Evolutionary conservation across 768 basidiomycete species (phyloP).

Genomic region (Russula olivacea): DNA sequence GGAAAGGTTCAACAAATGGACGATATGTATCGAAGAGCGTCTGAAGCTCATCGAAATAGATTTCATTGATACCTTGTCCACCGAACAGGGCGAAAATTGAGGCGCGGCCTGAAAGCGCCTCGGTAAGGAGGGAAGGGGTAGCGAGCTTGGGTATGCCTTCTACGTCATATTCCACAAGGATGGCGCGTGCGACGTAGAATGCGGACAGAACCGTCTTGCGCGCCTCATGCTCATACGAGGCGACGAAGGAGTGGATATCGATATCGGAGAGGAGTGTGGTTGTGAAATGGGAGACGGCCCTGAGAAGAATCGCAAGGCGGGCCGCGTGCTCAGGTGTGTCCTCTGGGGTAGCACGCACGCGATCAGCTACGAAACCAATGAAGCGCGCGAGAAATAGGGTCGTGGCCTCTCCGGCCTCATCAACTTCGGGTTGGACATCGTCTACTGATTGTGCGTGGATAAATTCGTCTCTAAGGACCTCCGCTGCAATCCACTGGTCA

Average conservation of each 20-base stretch:
- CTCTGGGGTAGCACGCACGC: constrained; percentile 50
- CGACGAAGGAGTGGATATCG: constrained; percentile 80
- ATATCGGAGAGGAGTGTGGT: constrained; percentile 59
- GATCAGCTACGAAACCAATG: constrained; percentile 66
- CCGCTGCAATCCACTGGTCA: constrained; percentile 89
- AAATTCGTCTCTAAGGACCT: constrained; percentile 88
- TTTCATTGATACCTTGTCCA: constrained; percentile 96
- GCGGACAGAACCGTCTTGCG: constrained; percentile 71
- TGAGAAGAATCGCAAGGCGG: constrained; percentile 61
- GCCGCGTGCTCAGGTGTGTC: constrained; percentile 37
- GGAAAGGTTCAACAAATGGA: constrained; percentile 73
- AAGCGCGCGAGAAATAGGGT: constrained; percentile 81
- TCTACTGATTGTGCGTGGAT: constrained; percentile 53
- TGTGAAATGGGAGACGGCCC: constrained; percentile 74
- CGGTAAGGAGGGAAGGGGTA: constrained; percentile 61
- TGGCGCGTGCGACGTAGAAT: constrained; percentile 72
- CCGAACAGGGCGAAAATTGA: constrained; percentile 92
- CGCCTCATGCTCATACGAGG: constrained; percentile 65
- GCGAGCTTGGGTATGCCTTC: constrained; percentile 53
- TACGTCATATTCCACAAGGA: constrained; percentile 53
- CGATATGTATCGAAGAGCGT: constrained; percentile 85
- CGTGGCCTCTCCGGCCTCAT: constrained; percentile 55
- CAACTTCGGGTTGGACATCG: constrained; percentile 54
- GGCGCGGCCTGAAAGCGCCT: constrained; percentile 54
- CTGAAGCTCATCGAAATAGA: constrained; percentile 96